A percentile compares a stretch with the other conserved stretches of the same genome.
Conservation (phyloP, 169 alveolate genomes). For the Babesia sp. region DNA sequence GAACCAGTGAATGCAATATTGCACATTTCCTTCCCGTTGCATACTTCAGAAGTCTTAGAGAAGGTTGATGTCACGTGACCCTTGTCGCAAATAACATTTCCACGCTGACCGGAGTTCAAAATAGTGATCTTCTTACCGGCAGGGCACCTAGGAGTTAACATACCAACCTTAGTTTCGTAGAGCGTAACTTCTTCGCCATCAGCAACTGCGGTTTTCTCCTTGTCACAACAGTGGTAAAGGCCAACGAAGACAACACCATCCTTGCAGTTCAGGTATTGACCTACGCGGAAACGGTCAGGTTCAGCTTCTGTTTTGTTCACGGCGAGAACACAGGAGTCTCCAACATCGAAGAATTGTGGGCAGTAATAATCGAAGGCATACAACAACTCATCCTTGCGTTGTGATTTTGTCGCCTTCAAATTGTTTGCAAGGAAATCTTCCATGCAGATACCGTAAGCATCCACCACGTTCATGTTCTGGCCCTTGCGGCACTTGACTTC, state of each 20-base stretch:
- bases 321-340: slow-evolving; percentile 20
- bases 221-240: slow-evolving; percentile 45
- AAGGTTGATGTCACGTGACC: slow-evolving; percentile 37
- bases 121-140: slow-evolving; percentile 30
- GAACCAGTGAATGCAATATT: background rate
- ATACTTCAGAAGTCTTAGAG: slow-evolving; percentile 4
- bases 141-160: slow-evolving; percentile 51
- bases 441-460: slow-evolving; percentile 50
- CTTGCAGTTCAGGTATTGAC: slow-evolving; percentile 10
- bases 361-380: slow-evolving; percentile 36
- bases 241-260: slow-evolving; percentile 39
- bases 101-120: slow-evolving; percentile 25
- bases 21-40: slow-evolving; percentile 59
- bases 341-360: background rate
- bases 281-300: slow-evolving; percentile 40
- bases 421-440: background rate
- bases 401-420: background rate
- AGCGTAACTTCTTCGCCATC: slow-evolving; percentile 42
- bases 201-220: background rate
- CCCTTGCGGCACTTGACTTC: slow-evolving; percentile 7
- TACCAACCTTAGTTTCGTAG: background rate
- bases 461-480: slow-evolving; percentile 8
- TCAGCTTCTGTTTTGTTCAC: slow-evolving; percentile 28
- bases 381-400: background rate
- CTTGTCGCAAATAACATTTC: slow-evolving; percentile 28